These are phyloP conservation scores for Daldinia sp. DNA, from an alignment of 2,329 filamentous ascomycete genomes.

Conservation along the genomic window DNA sequence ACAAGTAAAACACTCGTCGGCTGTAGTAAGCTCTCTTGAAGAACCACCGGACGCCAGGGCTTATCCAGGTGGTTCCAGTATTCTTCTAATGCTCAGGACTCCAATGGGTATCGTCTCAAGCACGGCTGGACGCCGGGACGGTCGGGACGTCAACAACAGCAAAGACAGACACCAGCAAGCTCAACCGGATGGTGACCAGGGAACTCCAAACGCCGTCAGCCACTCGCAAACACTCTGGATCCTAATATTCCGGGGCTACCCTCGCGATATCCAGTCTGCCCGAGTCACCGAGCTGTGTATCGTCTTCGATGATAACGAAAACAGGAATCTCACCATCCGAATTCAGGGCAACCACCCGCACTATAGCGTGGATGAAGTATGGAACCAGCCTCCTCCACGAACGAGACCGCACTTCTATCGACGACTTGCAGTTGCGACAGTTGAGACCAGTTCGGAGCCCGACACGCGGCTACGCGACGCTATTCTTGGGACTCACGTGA, in stretches of 20 bases:
- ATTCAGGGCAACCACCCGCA: conserved; percentile 48
- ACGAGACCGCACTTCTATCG: conserved; percentile 48
- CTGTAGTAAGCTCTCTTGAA: conserved; percentile 24
- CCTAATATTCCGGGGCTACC: conserved; percentile 50
- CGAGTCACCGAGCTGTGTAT: conserved; percentile 50
- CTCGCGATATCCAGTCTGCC: conserved; percentile 48
- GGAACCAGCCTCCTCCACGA: conserved; percentile 46
- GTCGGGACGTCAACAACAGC: conserved; percentile 34
- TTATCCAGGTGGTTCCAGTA: conserved; percentile 24
- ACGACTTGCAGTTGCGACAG: conserved; percentile 47
- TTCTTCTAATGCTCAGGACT: conserved; percentile 37
- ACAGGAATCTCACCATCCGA: conserved; percentile 49
- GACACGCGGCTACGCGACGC: conserved; percentile 46
- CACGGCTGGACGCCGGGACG: conserved; percentile 36
- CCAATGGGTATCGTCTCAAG: conserved; percentile 43
- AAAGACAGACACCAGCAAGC: conserved; percentile 37
- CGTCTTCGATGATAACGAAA: conserved; percentile 48
- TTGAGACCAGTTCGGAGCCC: conserved; percentile 42
- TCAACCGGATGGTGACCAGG: conserved; percentile 36
- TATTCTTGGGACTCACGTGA: conserved; percentile 46
- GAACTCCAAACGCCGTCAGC: conserved; percentile 30
- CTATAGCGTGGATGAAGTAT: conserved; percentile 45
- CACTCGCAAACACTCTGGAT: conserved; percentile 51
- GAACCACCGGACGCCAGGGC: conserved; percentile 23
- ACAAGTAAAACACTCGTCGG: conserved; percentile 31